Conservation (phyloP, 1,284 basidiomycete genomes). For the Cryptococcus sp. region DNA sequence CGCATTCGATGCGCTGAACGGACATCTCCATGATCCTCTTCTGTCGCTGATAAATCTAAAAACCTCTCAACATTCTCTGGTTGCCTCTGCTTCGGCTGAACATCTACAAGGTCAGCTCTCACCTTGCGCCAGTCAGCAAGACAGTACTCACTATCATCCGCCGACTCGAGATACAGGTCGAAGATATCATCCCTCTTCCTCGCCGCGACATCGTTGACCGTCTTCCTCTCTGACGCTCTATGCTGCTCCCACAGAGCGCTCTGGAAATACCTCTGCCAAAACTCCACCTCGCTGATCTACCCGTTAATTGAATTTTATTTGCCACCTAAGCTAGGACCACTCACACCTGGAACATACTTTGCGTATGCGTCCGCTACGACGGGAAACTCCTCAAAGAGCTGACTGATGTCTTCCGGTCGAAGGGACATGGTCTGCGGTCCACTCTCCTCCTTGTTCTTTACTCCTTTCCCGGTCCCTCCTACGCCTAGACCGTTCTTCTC, state of each 20-base stretch:
- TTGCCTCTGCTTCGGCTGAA: conserved; percentile 69
- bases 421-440: conserved; percentile 57
- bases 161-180: conserved; percentile 88
- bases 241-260: conserved; percentile 92
- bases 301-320: neutral
- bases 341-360: conserved; percentile 73
- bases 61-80: conserved; percentile 68
- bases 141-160: conserved; percentile 72
- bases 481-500: conserved; percentile 22
- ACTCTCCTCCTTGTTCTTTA: conserved; percentile 56
- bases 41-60: conserved; percentile 79
- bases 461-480: conserved; percentile 39
- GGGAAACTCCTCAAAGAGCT: conserved; percentile 97
- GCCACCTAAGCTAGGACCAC: no score
- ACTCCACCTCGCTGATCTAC: conserved; percentile 79
- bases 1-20: conserved; percentile 6
- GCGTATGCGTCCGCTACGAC: conserved; percentile 86
- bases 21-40: conserved; percentile 86
- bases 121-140: neutral
- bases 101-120: conserved; percentile 50
- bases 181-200: conserved; percentile 90
- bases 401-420: conserved; percentile 84
- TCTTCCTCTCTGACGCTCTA: conserved; percentile 76
- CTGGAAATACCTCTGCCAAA: conserved; percentile 96
- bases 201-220: conserved; percentile 56